Evolutionary conservation across 2,329 filamentous ascomycete genomes (phyloP), one percentile per base, ranked within the genome.

Genomic region (Tolypocladium nubicola): DNA sequence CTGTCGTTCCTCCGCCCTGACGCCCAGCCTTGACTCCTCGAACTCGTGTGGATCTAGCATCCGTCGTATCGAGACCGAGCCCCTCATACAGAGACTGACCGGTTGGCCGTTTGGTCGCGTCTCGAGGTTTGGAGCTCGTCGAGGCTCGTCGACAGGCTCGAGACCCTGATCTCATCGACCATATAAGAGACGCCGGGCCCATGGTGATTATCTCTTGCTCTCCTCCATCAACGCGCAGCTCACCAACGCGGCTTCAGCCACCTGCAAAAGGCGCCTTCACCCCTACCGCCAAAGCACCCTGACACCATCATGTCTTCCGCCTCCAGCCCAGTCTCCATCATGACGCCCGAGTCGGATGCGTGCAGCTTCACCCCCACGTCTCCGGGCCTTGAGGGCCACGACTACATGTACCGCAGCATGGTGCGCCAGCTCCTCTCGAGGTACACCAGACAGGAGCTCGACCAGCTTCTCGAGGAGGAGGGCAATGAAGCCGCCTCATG

Each of bases 281-380:
- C 21, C 13, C 35, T n/a, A 8, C n/a, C 30, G 45, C 45, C 9
- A 7, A 13, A n/a, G 7, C 14, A 11, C 8, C 47, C 4, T 14
- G 30, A n/a, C n/a, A n/a, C 41, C 26, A 55, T n/a, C 57, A 62
- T 62, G 61, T 61, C 61, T 53, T 49, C 49, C 23, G 54, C 54
- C 45, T 61, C 61, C 26, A 62, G 61, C 55, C 59, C 61, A 33
- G 49, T 54, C 43, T 57, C 56, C 41, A 59, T 59, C 38, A 61
- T 60, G 59, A 60, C 61, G 9, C 58, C 58, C 53, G 61, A 62
- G 52, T 62, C 61, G 43, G 61, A 61, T 14, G 23, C 57, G 23
- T 58, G 58, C 35, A 61, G 59, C 41, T 53, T 57, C 38, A 37
- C 33, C n/a, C 40, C 57, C 21, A 37, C 52, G 4, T 58, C 61